Evolutionary conservation across 2,329 filamentous ascomycete species (phyloP).

Genomic region (Clonostachys chloroleuca): DNA sequence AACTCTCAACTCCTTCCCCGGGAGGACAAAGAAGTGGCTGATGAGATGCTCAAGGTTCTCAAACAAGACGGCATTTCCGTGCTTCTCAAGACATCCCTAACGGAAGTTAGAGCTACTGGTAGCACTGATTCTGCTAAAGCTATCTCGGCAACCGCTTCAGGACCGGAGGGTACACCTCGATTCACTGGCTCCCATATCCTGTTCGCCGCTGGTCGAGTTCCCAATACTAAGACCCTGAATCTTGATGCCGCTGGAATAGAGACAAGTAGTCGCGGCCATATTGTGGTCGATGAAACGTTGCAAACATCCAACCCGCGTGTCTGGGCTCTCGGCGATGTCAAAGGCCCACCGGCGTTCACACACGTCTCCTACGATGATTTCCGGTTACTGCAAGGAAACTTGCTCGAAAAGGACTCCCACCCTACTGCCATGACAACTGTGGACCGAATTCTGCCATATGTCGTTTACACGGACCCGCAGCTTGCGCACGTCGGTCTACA

Average conservation of each 20-base stretch:
- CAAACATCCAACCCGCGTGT: slow-evolving; percentile 33
- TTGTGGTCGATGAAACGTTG: slow-evolving; percentile 36
- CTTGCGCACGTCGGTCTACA: slow-evolving; percentile 46
- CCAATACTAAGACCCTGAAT: slow-evolving; percentile 42
- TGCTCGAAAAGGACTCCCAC: slow-evolving; percentile 22
- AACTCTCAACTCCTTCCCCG: slow-evolving; percentile 32
- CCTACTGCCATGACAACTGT: slow-evolving; percentile 13
- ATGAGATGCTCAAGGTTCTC: slow-evolving; percentile 33
- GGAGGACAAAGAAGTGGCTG: slow-evolving; percentile 43
- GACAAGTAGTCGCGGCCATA: slow-evolving; percentile 32
- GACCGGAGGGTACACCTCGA: neutral
- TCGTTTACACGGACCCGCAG: slow-evolving; percentile 49
- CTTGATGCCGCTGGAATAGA: slow-evolving; percentile 32
- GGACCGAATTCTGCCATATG: slow-evolving; percentile 34
- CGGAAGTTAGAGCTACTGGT: slow-evolving; percentile 12
- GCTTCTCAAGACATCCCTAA: slow-evolving; percentile 25
- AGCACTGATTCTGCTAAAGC: slow-evolving; percentile 7
- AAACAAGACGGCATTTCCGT: slow-evolving; percentile 38
- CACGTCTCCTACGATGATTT: slow-evolving; percentile 54
- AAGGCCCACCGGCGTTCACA: slow-evolving; percentile 48
- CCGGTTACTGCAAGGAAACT: slow-evolving; percentile 41
- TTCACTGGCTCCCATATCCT: slow-evolving; percentile 39
- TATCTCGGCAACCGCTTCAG: slow-evolving; percentile 1
- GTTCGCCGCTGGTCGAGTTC: slow-evolving; percentile 40
- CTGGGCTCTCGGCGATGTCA: slow-evolving; percentile 46